A percentile compares a stretch with the other conserved stretches of the same genome.
phyloP scores from a whole-genome alignment of 2,329 filamentous ascomycete genomes.

The Colletotrichum costaricense region DNA sequence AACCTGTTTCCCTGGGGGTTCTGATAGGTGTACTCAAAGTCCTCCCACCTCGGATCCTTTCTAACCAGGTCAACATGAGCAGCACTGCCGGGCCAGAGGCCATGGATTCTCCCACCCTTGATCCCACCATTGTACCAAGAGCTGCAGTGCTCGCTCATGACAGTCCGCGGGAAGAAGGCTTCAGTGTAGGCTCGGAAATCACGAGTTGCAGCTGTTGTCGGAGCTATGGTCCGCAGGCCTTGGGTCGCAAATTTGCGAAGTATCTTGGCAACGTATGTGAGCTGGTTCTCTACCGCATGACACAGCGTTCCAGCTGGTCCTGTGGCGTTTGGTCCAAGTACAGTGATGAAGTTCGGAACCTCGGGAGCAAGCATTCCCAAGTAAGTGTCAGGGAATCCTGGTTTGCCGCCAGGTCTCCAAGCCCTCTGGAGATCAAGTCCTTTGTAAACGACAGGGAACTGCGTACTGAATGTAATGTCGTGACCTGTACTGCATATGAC shows the following conservation, averaged over 20 bases:
- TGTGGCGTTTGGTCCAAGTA: constrained; percentile 70
- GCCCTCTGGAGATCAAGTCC: constrained; percentile 68
- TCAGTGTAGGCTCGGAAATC: constrained; percentile 72
- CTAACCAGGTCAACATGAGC: constrained; percentile 69
- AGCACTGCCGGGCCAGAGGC: constrained; percentile 77
- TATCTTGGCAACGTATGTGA: constrained; percentile 74
- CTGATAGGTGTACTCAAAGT: constrained; percentile 62
- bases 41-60: constrained; percentile 64
- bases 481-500: background rate
- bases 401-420: constrained; percentile 70
- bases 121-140: constrained; percentile 78
- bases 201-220: constrained; percentile 68
- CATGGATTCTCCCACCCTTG: constrained; percentile 72
- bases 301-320: constrained; percentile 75
- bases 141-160: constrained; percentile 68
- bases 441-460: constrained; percentile 69
- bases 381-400: constrained; percentile 63
- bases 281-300: constrained; percentile 72
- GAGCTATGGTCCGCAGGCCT: constrained; percentile 71
- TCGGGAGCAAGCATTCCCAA: background rate
- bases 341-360: constrained; percentile 67
- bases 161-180: constrained; percentile 64
- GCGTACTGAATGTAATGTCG: background rate
- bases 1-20: constrained; percentile 61
- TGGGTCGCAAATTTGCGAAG: constrained; percentile 75